A percentile compares a stretch with the other conserved stretches of the same genome.
Conservation (phyloP, 345 rosid genomes). For the Melaleuca quinquenervia region DNA sequence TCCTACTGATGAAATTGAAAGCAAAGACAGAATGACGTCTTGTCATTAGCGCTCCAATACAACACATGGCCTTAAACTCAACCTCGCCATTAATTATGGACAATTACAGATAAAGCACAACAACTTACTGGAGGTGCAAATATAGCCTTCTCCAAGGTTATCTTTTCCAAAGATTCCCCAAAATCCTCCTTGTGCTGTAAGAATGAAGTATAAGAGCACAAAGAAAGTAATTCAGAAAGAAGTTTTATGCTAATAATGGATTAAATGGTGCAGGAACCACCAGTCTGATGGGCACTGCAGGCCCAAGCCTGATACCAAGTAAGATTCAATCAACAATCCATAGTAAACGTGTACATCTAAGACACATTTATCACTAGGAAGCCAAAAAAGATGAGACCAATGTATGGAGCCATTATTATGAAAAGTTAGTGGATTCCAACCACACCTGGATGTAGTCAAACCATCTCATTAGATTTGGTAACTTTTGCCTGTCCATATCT, state of each 20-base stretch:
- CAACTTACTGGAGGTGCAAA: slow-evolving; percentile 51
- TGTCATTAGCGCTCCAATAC: not conserved
- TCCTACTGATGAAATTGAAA: not conserved
- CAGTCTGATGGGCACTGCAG: not conserved
- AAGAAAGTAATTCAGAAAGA: not conserved
- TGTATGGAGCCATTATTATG: not conserved
- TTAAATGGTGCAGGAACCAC: not conserved
- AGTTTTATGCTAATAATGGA: not conserved
- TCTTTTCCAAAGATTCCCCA: slow-evolving; percentile 34
- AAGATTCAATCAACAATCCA: not conserved
- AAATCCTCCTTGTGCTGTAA: slow-evolving; percentile 48
- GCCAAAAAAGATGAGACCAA: not conserved
- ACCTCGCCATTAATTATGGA: not conserved
- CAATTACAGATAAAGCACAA: not conserved
- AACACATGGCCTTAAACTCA: not conserved
- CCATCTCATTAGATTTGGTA: slow-evolving; percentile 73
- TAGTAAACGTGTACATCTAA: not conserved
- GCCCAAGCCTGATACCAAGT: not conserved
- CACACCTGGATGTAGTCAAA: slow-evolving; percentile 79
- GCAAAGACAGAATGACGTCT: not conserved
- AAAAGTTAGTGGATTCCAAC: not conserved
- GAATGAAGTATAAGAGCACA: not conserved
- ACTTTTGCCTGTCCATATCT: slow-evolving; percentile 35
- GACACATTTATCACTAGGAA: not conserved
- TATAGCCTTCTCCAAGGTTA: slow-evolving; percentile 38